These are phyloP conservation scores for Wilhelminamyces savonicus DNA, from an alignment of 805 yeast genomes.

Conservation along the genomic window DNA sequence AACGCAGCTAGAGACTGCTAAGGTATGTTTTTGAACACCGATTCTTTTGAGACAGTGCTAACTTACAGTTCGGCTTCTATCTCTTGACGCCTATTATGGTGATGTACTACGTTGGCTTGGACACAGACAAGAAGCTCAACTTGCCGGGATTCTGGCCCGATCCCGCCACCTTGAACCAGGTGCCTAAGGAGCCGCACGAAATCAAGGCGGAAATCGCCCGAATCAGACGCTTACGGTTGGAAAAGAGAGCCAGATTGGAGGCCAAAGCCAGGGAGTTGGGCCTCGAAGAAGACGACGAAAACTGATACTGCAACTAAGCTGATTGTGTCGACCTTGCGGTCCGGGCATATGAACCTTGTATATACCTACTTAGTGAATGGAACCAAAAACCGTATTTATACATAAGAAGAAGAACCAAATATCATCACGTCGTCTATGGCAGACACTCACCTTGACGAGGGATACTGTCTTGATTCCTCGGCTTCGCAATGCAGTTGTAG, in stretches of 20 bases:
- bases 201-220: slow-evolving; percentile 88
- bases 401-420: too few relatives aligned
- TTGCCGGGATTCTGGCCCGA: slow-evolving; percentile 97
- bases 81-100: slow-evolving; percentile 81
- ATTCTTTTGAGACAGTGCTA: too few relatives aligned
- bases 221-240: slow-evolving; percentile 68
- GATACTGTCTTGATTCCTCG: too few relatives aligned
- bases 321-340: too few relatives aligned
- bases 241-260: slow-evolving; percentile 67
- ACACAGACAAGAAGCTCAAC: slow-evolving; percentile 82
- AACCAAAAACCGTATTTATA: too few relatives aligned
- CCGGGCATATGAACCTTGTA: too few relatives aligned
- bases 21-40: slow-evolving; percentile 23
- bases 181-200: slow-evolving; percentile 90
- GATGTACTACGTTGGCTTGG: slow-evolving; percentile 90
- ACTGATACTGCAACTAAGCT: too few relatives aligned
- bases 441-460: too few relatives aligned
- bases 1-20: slow-evolving; percentile 38
- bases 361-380: too few relatives aligned
- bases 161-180: slow-evolving; percentile 82
- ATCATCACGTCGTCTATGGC: too few relatives aligned
- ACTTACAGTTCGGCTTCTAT: slow-evolving; percentile 73
- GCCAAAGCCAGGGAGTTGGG: slow-evolving; percentile 66
- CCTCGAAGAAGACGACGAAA: slow-evolving; percentile 40
- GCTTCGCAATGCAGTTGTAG: too few relatives aligned